Percentiles rank a stretch among this genome's conserved stretches.
Conservation (phyloP, 495 filamentous ascomycete species). For the Lichina pygmaea region DNA sequence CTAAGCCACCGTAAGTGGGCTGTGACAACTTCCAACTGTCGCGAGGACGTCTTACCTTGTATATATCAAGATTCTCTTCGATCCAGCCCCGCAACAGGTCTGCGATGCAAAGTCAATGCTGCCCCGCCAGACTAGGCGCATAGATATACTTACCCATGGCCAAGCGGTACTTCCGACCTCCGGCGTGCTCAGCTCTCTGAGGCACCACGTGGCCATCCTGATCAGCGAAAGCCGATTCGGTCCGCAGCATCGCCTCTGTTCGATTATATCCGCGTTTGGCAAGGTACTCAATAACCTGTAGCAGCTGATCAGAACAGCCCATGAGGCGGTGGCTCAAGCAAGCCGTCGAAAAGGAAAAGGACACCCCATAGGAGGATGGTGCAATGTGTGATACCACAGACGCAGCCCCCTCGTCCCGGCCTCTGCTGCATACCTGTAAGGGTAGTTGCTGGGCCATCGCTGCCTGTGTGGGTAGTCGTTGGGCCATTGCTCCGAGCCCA, state of each 20-base stretch:
- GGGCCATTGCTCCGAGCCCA: too few species aligned
- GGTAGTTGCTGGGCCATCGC: too few species aligned
- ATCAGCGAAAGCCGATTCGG: conserved; percentile 62
- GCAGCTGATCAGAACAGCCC: background rate
- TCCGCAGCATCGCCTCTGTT: conserved; percentile 77
- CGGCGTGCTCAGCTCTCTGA: conserved; percentile 30
- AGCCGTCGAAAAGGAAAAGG: background rate
- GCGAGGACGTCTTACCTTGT: conserved; percentile 35
- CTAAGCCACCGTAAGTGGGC: conserved; percentile 13
- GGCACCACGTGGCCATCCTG: conserved; percentile 48
- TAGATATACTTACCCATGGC: conserved; percentile 29
- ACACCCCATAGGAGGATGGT: background rate
- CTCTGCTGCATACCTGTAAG: too few species aligned
- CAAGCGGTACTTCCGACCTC: conserved; percentile 44
- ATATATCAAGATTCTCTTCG: conserved; percentile 71
- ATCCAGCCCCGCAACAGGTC: conserved; percentile 53
- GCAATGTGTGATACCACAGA: too few species aligned
- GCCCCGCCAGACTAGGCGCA: background rate
- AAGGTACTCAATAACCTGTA: conserved; percentile 81
- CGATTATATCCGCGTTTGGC: conserved; percentile 84
- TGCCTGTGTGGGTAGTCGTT: too few species aligned
- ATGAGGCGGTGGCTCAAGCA: background rate
- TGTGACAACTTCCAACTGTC: background rate
- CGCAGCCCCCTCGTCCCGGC: too few species aligned
- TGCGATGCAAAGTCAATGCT: conserved; percentile 5